Conservation (phyloP, 495 filamentous ascomycete species). For the Xylaria cubensis region DNA sequence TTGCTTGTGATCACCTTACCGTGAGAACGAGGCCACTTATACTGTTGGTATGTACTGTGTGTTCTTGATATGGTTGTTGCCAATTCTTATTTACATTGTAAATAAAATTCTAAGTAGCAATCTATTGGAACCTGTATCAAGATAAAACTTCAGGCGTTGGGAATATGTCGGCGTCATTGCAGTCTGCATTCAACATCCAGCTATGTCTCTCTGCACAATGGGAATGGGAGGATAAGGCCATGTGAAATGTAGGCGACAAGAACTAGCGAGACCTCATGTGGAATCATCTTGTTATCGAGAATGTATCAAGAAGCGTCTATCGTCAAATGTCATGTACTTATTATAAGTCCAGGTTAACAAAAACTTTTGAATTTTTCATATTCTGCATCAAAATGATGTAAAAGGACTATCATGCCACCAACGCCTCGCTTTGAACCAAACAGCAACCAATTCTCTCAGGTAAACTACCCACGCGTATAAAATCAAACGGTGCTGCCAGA, state of each 20-base stretch:
- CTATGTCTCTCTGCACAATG: background rate
- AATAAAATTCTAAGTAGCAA: background rate
- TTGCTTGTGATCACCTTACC: background rate
- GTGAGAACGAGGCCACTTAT: background rate
- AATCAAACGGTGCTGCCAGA: slow-evolving; percentile 7
- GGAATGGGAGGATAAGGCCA: background rate
- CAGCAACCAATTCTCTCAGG: background rate
- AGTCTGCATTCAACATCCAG: too few relatives aligned
- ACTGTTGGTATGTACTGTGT: too few relatives aligned
- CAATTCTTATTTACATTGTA: background rate
- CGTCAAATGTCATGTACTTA: background rate
- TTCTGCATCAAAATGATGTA: background rate
- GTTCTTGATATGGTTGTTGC: background rate
- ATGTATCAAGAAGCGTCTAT: background rate
- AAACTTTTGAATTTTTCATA: background rate
- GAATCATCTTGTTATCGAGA: background rate
- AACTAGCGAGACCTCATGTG: background rate
- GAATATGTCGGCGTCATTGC: background rate
- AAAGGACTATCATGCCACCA: slow-evolving; percentile 2
- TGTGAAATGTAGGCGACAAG: background rate
- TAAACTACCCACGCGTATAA: background rate
- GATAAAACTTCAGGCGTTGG: background rate
- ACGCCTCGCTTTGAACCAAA: slow-evolving; percentile 21
- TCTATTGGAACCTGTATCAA: too few relatives aligned
- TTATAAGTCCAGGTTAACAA: background rate